phyloP scores from a whole-genome alignment of 2,329 filamentous ascomycete genomes.

The Calonectria pteridis region DNA sequence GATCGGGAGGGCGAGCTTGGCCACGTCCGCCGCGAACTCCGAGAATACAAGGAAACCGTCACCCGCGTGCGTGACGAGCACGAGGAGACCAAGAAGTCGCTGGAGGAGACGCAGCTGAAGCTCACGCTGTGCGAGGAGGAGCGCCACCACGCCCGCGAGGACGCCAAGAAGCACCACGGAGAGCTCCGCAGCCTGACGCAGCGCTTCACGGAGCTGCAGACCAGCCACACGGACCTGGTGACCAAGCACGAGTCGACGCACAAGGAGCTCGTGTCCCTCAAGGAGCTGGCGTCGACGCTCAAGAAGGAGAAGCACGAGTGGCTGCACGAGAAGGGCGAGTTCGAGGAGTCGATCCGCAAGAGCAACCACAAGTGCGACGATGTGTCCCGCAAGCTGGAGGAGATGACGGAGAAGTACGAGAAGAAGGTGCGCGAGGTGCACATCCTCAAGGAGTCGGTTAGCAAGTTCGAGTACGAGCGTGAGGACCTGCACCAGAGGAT shows the following conservation, averaged over 20 bases:
- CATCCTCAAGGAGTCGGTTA: not conserved
- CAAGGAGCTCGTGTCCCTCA: not conserved
- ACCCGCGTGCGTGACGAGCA: not conserved
- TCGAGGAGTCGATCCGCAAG: not conserved
- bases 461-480: not conserved
- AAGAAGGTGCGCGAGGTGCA: slow-evolving; percentile 5
- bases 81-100: not conserved
- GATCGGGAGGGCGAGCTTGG: not conserved
- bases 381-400: not conserved
- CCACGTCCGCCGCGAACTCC: not conserved
- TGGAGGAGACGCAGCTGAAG: not conserved
- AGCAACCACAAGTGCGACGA: not conserved
- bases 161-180: not conserved
- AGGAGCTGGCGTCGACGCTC: not conserved
- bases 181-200: not conserved
- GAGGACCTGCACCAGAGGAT: slow-evolving; percentile 1
- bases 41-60: not conserved
- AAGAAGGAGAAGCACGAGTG: slow-evolving; percentile 12
- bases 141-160: not conserved
- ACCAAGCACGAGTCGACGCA: not conserved
- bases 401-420: slow-evolving; percentile 1
- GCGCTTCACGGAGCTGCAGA: not conserved
- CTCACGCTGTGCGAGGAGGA: not conserved
- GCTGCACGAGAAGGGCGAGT: slow-evolving; percentile 4
- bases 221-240: not conserved